Percentiles rank a stretch among this genome's conserved stretches.
These are phyloP conservation scores for Tetrapisispora pingtungensis DNA, from an alignment of 805 yeast genomes.

Conservation along the genomic window DNA sequence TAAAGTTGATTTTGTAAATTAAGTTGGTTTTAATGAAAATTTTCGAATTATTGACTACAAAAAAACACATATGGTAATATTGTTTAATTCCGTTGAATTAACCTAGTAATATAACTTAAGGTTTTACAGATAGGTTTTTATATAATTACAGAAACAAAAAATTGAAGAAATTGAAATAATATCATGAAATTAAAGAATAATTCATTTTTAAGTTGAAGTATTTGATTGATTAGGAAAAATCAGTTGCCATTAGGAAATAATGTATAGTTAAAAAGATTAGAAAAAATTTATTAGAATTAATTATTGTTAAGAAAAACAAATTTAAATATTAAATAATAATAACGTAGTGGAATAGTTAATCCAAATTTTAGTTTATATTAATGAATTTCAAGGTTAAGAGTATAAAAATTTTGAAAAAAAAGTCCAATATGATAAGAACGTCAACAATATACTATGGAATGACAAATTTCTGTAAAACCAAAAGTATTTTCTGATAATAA, in stretches of 20 bases:
- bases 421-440: background rate
- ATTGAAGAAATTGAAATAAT: background rate
- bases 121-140: background rate
- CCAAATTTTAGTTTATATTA: slow-evolving; percentile 1
- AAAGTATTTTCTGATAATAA: background rate
- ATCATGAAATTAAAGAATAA: background rate
- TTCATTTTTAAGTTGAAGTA: background rate
- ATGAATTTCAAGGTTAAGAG: background rate
- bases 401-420: background rate
- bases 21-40: background rate
- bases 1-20: background rate
- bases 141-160: background rate
- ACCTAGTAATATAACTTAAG: background rate
- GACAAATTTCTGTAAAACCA: background rate
- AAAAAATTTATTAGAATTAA: slow-evolving; percentile 1
- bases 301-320: slow-evolving; percentile 1
- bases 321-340: slow-evolving; percentile 2
- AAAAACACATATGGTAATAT: background rate
- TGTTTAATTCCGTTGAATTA: background rate
- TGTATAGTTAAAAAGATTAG: slow-evolving; percentile 3
- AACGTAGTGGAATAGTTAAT: slow-evolving; percentile 2
- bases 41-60: background rate
- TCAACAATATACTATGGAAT: background rate
- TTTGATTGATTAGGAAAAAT: background rate
- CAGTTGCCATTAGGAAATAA: background rate